These are phyloP conservation scores for Globisporangium orthogonon DNA, from an alignment of 352 stramenopile genomes.

Conservation along the genomic window DNA sequence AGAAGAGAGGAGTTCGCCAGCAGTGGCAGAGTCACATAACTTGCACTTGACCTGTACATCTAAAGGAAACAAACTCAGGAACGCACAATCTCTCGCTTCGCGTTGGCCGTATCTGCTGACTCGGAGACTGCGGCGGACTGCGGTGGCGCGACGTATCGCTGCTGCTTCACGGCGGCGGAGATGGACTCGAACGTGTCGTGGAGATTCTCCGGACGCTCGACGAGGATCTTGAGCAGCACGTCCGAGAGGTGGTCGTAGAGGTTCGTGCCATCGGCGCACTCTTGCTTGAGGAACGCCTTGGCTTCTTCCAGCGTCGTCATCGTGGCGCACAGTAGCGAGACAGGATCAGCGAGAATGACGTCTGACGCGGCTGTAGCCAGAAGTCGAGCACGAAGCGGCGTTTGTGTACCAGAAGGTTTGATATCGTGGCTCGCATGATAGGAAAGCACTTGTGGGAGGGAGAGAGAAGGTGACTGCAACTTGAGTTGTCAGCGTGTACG, in stretches of 20 bases:
- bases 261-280: slow-evolving; percentile 63
- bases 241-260: slow-evolving; percentile 85
- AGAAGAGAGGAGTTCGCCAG: neutral
- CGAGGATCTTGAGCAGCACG: slow-evolving; percentile 80
- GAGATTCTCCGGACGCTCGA: slow-evolving; percentile 82
- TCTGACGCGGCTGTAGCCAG: too few relatives aligned
- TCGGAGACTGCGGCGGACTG: slow-evolving; percentile 23
- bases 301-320: slow-evolving; percentile 84
- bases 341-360: too few relatives aligned
- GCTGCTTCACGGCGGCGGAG: slow-evolving; percentile 79
- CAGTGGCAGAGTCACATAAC: neutral
- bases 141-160: slow-evolving; percentile 43
- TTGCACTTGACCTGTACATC: neutral
- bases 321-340: neutral
- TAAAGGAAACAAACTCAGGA: too few relatives aligned
- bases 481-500: too few relatives aligned
- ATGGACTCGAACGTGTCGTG: slow-evolving; percentile 85
- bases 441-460: too few relatives aligned
- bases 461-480: too few relatives aligned
- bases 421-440: too few relatives aligned
- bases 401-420: too few relatives aligned
- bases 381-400: too few relatives aligned
- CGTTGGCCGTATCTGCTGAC: slow-evolving; percentile 17
- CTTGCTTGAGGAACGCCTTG: slow-evolving; percentile 86
- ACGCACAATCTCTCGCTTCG: slow-evolving; percentile 54